phyloP scores from a whole-genome alignment of 495 filamentous ascomycete genomes.

The Penicillium mononematosum region DNA sequence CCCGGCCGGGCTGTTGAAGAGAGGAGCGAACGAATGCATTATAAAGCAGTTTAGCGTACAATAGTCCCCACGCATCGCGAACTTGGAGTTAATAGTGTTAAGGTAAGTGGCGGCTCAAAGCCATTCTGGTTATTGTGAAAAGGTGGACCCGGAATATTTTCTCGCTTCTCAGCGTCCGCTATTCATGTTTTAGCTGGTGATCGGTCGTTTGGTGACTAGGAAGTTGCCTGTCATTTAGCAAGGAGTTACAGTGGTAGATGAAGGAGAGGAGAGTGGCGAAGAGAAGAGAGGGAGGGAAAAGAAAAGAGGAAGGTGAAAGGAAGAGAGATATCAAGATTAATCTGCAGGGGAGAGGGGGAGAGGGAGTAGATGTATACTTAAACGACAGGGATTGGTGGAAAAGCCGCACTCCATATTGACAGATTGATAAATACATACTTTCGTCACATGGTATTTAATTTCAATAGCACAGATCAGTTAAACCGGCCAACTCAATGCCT shows the following conservation, averaged over 20 bases:
- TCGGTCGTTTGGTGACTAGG: neutral
- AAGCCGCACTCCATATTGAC: neutral
- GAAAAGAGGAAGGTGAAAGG: no score
- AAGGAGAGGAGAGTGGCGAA: neutral
- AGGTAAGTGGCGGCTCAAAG: neutral
- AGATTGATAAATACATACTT: neutral
- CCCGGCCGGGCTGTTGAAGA: slow-evolving; percentile 33
- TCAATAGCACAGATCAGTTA: neutral
- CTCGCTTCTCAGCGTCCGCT: neutral
- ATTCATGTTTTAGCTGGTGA: neutral
- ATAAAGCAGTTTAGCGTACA: neutral
- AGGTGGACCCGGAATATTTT: neutral
- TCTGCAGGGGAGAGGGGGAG: neutral
- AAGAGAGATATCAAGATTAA: neutral
- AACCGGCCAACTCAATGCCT: neutral
- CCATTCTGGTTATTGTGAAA: neutral
- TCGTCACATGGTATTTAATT: neutral
- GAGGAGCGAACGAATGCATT: neutral
- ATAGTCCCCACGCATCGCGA: no score
- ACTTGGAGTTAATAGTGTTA: neutral
- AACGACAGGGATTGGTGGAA: slow-evolving; percentile 1
- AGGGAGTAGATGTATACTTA: neutral
- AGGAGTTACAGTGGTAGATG: neutral
- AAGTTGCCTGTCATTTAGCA: neutral
- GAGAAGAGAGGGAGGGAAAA: neutral